Evolutionary conservation across 352 stramenopile genomes (phyloP), one percentile per base, ranked within the genome.

Genomic region (Blastocystis sp.): DNA sequence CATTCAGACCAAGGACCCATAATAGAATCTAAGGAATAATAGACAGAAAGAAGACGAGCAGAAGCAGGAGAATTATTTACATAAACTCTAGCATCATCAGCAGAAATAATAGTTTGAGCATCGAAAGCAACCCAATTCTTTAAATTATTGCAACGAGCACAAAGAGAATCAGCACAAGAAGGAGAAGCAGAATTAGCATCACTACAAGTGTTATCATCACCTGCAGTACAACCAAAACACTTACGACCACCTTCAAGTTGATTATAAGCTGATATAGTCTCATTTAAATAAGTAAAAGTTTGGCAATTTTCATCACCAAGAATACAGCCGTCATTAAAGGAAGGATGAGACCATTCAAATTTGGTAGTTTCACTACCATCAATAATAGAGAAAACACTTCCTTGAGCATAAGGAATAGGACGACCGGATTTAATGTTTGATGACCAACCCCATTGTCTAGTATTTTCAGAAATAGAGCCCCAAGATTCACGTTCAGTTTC

Each of bases 391-490:
- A 62, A 62, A 10, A 62, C 52, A 34, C 54, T 42, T 13, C 39
- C 34, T n/a, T n/a, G n/a, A n/a, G n/a, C n/a, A n/a, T n/a, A n/a
- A n/a, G n/a, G n/a, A n/a, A n/a, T n/a, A 35, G 52, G 52, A 21
- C 54, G 52, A 21, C 52, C 52, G 6, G 52, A 54, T 21, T 46
- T 62, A 34, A 62, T 27, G 42, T 62, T 62, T 5, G 52, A 39
- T 41, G 52, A 31, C 16, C 54, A 62, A 3, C 52, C 52, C 52
- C 52, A 62, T 42, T 62, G 48, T 62, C 52, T 42, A 52, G 37
- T 54, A 13, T 42, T 42, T 10, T 27, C 54, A 0, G 52, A 42
- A 24, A 39, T 39, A 21, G 18, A 25, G 21, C 52, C 52, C 52
- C 52, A 62, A 7, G 34, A 52, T 7, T 27, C 39, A 37, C 52